Conservation (phyloP, 2,329 filamentous ascomycete genomes). For the Colletotrichum sp. region DNA sequence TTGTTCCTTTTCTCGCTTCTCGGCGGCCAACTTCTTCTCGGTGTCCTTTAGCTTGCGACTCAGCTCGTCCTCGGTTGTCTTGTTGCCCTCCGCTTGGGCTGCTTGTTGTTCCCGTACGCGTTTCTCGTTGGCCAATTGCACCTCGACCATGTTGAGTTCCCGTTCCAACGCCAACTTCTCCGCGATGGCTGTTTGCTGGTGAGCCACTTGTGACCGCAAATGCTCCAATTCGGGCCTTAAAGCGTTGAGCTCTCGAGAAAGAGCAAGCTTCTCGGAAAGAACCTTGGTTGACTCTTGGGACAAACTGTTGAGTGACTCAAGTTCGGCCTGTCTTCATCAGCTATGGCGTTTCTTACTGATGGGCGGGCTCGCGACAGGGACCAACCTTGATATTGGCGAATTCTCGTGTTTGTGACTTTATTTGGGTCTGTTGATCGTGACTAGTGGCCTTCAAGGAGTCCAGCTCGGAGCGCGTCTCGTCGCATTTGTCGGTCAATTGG, state of each 20-base stretch:
- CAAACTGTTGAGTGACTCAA: conserved; percentile 70
- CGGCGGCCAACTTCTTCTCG: conserved; percentile 38
- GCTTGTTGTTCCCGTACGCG: conserved; percentile 25
- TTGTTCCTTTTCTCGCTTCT: conserved; percentile 26
- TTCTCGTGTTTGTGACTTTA: conserved; percentile 54
- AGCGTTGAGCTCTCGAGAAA: conserved; percentile 56
- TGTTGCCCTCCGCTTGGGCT: neutral
- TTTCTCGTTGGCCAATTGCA: conserved; percentile 82
- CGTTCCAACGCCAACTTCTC: conserved; percentile 84
- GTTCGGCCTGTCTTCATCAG: conserved; percentile 62
- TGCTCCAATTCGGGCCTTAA: conserved; percentile 63
- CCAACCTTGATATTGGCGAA: conserved; percentile 53
- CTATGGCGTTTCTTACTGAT: neutral
- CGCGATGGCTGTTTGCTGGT: conserved; percentile 71
- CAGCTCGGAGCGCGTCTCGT: conserved; percentile 47
- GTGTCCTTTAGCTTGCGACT: conserved; percentile 38
- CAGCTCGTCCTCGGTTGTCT: conserved; percentile 37
- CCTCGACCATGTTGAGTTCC: conserved; percentile 77
- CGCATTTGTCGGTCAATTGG: conserved; percentile 42
- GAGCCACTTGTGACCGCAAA: conserved; percentile 56
- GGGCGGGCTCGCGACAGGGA: neutral
- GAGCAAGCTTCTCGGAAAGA: conserved; percentile 62
- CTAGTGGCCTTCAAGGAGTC: conserved; percentile 46
- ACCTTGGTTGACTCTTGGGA: conserved; percentile 74
- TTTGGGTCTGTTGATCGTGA: conserved; percentile 50